Base-by-base conservation (phyloP, 1,284 basidiomycete genomes). In the Fistulinella cinereoalba region DNA sequence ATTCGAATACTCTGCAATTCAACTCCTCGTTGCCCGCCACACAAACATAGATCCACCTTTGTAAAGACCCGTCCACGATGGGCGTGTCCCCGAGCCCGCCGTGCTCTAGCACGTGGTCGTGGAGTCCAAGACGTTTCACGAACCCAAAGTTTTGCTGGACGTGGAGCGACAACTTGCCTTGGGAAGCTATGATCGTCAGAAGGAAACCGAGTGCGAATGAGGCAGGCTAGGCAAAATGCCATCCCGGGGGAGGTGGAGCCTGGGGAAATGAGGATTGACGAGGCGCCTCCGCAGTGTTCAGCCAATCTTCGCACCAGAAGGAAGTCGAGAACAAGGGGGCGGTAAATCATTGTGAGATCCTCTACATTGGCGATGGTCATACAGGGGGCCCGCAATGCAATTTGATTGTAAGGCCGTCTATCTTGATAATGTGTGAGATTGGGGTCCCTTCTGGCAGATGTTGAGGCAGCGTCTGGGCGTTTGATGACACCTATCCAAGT, bases 231-330 rank as follows among this genome's bases (percentile, higher is more conserved):
- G 49, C 77, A 81, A 56, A 83, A 82, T 0, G 82, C 80, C 0
- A 81, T 84, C 54, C 84, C 84, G 18, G 81, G 73, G 4, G 82
- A 84, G 0, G 81, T 82, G 31, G 80, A 81, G n/a, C n/a, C n/a
- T n/a, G n/a, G n/a, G 2, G 81, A 81, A 23, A 84, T 73, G 39
- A 84, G 65, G 46, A 84, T 65, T 25, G 61, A 57, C 4, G 64
- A 70, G 3, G 73, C 73, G 8, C 69, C 73, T 1, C 70, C 67
- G 29, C 66, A 69, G 57, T 82, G 83, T 73, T 63, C 3, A 85
- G 58, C 80, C 80, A 84, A 55, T 85, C 83, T 56, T 84, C 80
- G 53, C 74, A 81, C 82, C 81, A 84, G 54, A 75, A 84, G 2
- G 82, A 73, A 0, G 81, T 84, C 82, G 81, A 84, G 61, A 82